These are phyloP conservation scores for Linum lewisii DNA, from an alignment of 345 rosid genomes.

Conservation along the genomic window DNA sequence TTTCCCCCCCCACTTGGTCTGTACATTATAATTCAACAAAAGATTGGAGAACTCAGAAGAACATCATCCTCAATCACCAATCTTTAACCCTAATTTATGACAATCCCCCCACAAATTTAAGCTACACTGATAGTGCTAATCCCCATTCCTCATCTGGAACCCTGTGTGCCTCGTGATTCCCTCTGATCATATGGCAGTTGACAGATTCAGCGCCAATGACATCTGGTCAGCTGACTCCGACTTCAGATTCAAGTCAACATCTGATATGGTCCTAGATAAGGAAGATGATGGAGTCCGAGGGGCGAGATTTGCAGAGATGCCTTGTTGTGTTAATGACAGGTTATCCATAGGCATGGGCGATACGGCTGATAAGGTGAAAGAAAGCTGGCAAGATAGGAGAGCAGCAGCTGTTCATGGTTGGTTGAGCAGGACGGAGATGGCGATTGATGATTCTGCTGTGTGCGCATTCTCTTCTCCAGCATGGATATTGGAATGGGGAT, in stretches of 20 bases:
- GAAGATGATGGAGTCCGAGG: slow-evolving; percentile 16
- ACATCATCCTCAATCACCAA: slow-evolving; percentile 25
- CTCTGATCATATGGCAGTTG: slow-evolving; percentile 36
- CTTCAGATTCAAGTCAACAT: slow-evolving; percentile 31
- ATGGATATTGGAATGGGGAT: too few species aligned
- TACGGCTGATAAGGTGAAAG: slow-evolving; percentile 26
- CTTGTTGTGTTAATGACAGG: slow-evolving; percentile 15
- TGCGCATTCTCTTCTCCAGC: not conserved
- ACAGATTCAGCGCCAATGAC: slow-evolving; percentile 52
- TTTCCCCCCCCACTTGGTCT: not conserved
- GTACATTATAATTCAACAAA: not conserved
- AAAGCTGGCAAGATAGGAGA: slow-evolving; percentile 1
- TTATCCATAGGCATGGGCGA: slow-evolving; percentile 26
- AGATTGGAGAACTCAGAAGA: not conserved
- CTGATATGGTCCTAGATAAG: slow-evolving; percentile 16
- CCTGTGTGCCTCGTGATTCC: slow-evolving; percentile 43
- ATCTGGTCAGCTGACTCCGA: slow-evolving; percentile 3
- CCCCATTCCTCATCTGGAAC: slow-evolving; percentile 47
- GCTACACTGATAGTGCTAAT: slow-evolving; percentile 60
- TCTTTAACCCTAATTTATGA: slow-evolving; percentile 14
- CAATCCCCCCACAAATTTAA: slow-evolving; percentile 25
- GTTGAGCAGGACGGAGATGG: slow-evolving; percentile 20
- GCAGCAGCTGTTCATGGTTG: too few species aligned
- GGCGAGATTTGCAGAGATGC: slow-evolving; percentile 20
- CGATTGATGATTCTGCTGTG: slow-evolving; percentile 23